Conservation (phyloP, 768 basidiomycete species). For the Gloeostereum incarnatum region DNA sequence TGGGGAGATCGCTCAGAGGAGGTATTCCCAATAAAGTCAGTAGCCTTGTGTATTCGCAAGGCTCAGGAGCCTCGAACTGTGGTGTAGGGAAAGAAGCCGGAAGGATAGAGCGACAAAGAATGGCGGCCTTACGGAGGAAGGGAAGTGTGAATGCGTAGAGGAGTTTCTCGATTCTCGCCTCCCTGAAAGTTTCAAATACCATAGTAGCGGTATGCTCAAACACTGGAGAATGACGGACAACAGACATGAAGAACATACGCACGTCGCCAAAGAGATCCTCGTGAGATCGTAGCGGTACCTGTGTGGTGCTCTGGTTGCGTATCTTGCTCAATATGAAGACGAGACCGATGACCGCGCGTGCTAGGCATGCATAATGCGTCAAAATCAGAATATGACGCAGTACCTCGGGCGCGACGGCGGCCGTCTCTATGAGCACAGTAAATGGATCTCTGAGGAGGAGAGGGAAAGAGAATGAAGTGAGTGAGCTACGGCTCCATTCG, state of each 20-base stretch:
- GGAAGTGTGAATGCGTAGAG: conserved; percentile 86
- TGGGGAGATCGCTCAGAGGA: conserved; percentile 65
- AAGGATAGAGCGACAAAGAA: conserved; percentile 71
- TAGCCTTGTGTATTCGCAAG: conserved; percentile 73
- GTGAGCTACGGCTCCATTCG: conserved; percentile 83
- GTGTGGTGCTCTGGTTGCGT: conserved; percentile 40
- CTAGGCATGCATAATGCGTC: conserved; percentile 85
- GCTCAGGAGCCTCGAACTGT: conserved; percentile 24
- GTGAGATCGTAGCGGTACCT: conserved; percentile 38
- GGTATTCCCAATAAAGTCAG: conserved; percentile 72
- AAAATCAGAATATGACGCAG: conserved; percentile 83
- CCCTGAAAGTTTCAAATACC: conserved; percentile 73
- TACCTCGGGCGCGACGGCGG: conserved; percentile 83
- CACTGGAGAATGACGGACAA: conserved; percentile 80
- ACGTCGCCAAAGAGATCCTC: conserved; percentile 77
- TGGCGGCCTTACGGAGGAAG: conserved; percentile 82
- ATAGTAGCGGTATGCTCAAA: conserved; percentile 80
- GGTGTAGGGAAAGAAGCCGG: conserved; percentile 55
- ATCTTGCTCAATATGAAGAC: conserved; percentile 76
- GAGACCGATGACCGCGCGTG: conserved; percentile 77
- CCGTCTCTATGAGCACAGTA: conserved; percentile 82
- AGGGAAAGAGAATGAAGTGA: conserved; percentile 78
- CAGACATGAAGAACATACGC: conserved; percentile 85
- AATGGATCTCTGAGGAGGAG: conserved; percentile 87
- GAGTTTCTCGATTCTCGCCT: conserved; percentile 76